Percentiles rank a stretch among this genome's conserved stretches.
phyloP scores from a whole-genome alignment of 495 filamentous ascomycete species.

The Jackrogersella minutella region DNA sequence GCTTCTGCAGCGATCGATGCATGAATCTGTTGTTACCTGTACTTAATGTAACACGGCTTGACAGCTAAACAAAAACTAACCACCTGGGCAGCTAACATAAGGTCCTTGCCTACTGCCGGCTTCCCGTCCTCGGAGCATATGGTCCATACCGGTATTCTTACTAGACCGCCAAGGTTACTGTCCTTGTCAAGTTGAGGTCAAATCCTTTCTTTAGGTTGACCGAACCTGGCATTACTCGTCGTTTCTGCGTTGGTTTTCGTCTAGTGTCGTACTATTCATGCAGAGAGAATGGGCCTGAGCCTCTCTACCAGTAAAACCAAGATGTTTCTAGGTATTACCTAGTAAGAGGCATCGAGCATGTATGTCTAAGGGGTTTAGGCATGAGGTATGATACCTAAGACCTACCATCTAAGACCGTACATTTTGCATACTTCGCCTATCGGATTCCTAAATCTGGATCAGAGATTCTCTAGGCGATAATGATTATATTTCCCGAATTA shows the following conservation, averaged over 20 bases:
- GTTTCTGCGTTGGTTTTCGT: background rate
- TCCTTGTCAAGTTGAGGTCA: no score
- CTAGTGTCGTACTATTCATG: background rate
- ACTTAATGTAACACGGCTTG: no score
- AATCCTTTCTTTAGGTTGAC: background rate
- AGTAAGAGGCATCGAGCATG: constrained; percentile 7
- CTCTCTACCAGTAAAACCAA: constrained; percentile 1
- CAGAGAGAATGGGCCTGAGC: background rate
- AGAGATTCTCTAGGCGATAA: constrained; percentile 1
- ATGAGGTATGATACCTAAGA: background rate
- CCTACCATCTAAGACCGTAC: constrained; percentile 9
- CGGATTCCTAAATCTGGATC: constrained; percentile 23
- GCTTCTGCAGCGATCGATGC: constrained; percentile 35
- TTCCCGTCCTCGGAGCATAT: no score
- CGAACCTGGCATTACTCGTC: background rate
- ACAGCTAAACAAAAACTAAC: background rate
- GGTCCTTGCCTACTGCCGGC: no score
- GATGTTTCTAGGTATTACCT: no score
- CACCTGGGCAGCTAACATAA: no score
- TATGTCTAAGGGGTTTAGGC: constrained; percentile 2
- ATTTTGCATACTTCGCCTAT: constrained; percentile 19
- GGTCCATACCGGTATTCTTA: no score
- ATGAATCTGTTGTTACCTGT: background rate
- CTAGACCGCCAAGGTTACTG: no score
- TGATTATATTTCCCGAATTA: constrained; percentile 6